Base-by-base conservation (phyloP, 495 filamentous ascomycete species). In the Paragyromitra xinjiangensis region DNA sequence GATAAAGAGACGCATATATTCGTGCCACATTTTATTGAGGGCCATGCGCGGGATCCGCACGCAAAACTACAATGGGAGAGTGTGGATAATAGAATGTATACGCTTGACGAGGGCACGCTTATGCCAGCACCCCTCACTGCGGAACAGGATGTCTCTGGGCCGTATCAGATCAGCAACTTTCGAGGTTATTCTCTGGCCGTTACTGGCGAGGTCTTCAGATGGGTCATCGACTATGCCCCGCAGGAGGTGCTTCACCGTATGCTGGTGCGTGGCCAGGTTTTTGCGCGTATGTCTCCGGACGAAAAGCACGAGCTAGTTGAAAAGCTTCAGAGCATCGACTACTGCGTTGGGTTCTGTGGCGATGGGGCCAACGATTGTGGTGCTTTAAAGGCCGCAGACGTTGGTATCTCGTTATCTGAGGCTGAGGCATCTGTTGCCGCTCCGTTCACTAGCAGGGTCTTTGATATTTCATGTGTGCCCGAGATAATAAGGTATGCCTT, bases 291-390 rank as follows among this genome's bases (percentile, higher is more conserved):
- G 96, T 98, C 94, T 16, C 96, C 96, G 0, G 96, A 99, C 83
- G 95, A 99, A 84, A 99, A 99, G 82, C 95, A 98, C 83, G 96
- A 99, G 82, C 86, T 99, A 9, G 94, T 99, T 12, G 94, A 98
- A 83, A 98, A 97, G 82, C 88, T 99, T 22, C 96, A 99, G 81
- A 94, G 93, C 76, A 92, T 99, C 71, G 95, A 94, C 83, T 98
- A 98, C 84, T 97, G 93, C 80, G 92, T 90, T 81, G 94, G 96
- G 24, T 99, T 99, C 84, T 99, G 96, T 78, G 96, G 96, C 51
- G 96, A 99, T 82, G 96, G 96, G 61, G 96, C 96, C 24, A 99
- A 99, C 83, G 96, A 99, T 82, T 99, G 96, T 81, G 96, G 95
- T 77, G 96, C 96, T 42, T 86, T 99, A 70, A 99, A 98, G 83